Evolutionary conservation across 2,329 filamentous ascomycete species (phyloP).

Genomic region (Ceratocystis ficicola): DNA sequence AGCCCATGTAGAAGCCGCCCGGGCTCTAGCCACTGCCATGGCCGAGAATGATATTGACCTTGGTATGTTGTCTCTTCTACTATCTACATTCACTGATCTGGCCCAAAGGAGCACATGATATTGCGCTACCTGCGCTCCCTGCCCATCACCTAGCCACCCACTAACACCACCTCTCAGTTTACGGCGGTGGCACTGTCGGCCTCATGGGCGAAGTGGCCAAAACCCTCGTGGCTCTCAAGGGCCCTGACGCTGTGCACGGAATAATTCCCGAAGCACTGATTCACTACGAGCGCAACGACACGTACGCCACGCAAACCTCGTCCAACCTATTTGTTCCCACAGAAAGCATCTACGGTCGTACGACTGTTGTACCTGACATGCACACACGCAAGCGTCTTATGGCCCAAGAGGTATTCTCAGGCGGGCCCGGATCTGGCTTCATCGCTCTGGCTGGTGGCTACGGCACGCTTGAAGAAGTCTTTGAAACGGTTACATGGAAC

Average conservation of each 20-base stretch:
- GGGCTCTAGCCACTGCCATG: conserved; percentile 59
- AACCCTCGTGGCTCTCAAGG: conserved; percentile 70
- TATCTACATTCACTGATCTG: background rate
- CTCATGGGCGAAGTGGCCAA: conserved; percentile 91
- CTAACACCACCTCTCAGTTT: conserved; percentile 44
- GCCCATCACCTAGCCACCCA: conserved; percentile 17
- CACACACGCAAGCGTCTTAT: conserved; percentile 91
- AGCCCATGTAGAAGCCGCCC: conserved; percentile 65
- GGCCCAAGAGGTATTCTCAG: conserved; percentile 73
- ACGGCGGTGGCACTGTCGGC: conserved; percentile 86
- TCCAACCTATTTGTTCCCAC: conserved; percentile 39
- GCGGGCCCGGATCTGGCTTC: conserved; percentile 75
- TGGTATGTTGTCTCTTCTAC: conserved; percentile 33
- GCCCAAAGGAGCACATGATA: too few species aligned
- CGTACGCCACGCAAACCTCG: conserved; percentile 33
- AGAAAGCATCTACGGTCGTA: conserved; percentile 59
- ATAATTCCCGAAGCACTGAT: conserved; percentile 84
- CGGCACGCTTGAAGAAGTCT: conserved; percentile 90
- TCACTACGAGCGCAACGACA: conserved; percentile 58
- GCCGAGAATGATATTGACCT: conserved; percentile 66
- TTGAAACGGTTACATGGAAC: conserved; percentile 88
- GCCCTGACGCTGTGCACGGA: conserved; percentile 74
- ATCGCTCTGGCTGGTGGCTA: conserved; percentile 81
- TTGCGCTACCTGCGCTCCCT: background rate
- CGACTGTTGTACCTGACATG: conserved; percentile 89